phyloP scores from a whole-genome alignment of 225 moss, liverwort and hornwort genomes.

The Asterella californica region DNA sequence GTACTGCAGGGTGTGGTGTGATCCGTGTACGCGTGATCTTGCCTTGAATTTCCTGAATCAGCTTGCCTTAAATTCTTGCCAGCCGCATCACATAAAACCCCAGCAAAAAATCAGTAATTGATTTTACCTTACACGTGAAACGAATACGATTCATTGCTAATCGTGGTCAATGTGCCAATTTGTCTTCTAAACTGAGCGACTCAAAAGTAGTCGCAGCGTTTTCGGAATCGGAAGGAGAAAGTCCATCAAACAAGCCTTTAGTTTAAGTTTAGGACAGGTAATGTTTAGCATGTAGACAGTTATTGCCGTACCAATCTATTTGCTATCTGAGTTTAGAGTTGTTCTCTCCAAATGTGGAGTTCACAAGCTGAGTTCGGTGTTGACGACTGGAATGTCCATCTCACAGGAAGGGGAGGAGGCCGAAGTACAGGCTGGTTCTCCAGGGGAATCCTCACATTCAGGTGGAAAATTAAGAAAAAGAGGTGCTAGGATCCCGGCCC shows the following conservation, averaged over 20 bases:
- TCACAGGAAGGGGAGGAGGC: constrained; percentile 1
- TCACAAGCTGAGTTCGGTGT: neutral
- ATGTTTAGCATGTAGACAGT: neutral
- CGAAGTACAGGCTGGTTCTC: neutral
- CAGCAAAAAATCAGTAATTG: neutral
- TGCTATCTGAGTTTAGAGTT: neutral
- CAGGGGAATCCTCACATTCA: constrained; percentile 35
- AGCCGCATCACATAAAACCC: neutral
- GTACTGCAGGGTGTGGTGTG: no score
- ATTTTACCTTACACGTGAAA: neutral
- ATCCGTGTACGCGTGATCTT: no score
- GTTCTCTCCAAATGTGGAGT: neutral
- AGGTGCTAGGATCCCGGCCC: constrained; percentile 2
- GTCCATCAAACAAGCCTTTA: neutral
- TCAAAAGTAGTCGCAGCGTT: neutral
- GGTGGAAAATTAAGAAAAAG: constrained; percentile 30
- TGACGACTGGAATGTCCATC: neutral
- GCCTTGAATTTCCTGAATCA: neutral
- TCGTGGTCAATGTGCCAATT: neutral
- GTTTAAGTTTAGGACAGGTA: neutral
- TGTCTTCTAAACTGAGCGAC: neutral
- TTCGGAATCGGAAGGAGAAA: neutral
- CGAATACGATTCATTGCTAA: neutral
- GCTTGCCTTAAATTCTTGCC: no score
- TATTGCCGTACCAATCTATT: neutral